phyloP scores from a whole-genome alignment of 1,284 basidiomycete genomes.

The Apiotrichum brassicae region DNA sequence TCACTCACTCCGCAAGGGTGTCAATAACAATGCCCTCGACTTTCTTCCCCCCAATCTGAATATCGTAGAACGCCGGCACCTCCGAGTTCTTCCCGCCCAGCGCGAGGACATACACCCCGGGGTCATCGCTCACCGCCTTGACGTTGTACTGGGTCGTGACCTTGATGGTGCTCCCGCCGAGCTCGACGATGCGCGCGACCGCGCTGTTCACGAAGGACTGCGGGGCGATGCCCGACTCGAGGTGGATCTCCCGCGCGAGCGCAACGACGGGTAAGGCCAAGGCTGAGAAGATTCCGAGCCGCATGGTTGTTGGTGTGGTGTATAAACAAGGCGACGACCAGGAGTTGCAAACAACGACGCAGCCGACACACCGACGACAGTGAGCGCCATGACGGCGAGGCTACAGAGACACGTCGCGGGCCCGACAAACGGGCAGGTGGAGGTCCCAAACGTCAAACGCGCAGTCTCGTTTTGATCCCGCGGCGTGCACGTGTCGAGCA shows the following conservation, averaged over 20 bases:
- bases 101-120: slow-evolving; percentile 63
- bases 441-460: no score
- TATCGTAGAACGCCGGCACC: slow-evolving; percentile 71
- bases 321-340: no score
- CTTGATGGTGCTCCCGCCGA: slow-evolving; percentile 75
- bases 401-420: no score
- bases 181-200: slow-evolving; percentile 75
- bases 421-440: no score
- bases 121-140: slow-evolving; percentile 60
- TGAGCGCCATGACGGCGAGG: no score
- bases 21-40: slow-evolving; percentile 48
- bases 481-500: no score
- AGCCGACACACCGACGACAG: no score
- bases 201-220: slow-evolving; percentile 73
- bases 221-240: slow-evolving; percentile 10
- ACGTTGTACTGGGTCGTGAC: slow-evolving; percentile 81
- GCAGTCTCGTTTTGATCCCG: no score
- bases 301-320: no score
- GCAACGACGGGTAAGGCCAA: slow-evolving; percentile 6
- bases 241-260: slow-evolving; percentile 3
- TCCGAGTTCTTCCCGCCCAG: slow-evolving; percentile 59
- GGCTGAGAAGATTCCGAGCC: slow-evolving; percentile 2
- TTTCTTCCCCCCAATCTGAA: slow-evolving; percentile 54
- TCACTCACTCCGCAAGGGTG: slow-evolving; percentile 20
- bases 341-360: no score